These are phyloP conservation scores for Sporothrix schenckii DNA, from an alignment of 2,329 filamentous ascomycete species.

Conservation along the genomic window DNA sequence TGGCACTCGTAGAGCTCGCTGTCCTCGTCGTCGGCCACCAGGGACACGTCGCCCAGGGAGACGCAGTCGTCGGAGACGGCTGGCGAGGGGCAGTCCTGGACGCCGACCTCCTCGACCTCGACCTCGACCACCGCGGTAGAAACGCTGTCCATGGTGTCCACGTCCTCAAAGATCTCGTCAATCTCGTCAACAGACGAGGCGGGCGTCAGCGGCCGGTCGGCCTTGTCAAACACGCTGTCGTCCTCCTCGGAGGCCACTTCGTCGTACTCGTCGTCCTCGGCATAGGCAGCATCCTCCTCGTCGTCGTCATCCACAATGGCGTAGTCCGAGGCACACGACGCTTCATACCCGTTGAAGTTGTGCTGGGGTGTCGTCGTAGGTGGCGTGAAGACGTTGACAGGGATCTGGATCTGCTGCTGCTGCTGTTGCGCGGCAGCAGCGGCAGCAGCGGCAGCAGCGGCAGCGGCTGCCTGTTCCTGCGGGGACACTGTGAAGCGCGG, in stretches of 20 bases:
- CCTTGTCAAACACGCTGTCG: slow-evolving; percentile 47
- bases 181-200: slow-evolving; percentile 41
- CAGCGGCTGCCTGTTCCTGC: slow-evolving; percentile 39
- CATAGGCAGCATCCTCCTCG: slow-evolving; percentile 45
- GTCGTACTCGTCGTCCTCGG: slow-evolving; percentile 25
- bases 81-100: slow-evolving; percentile 36
- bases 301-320: slow-evolving; percentile 35
- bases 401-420: too few relatives aligned
- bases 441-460: slow-evolving; percentile 43
- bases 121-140: slow-evolving; percentile 41
- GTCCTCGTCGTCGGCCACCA: slow-evolving; percentile 36
- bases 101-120: neutral
- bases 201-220: slow-evolving; percentile 50
- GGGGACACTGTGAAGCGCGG: slow-evolving; percentile 63
- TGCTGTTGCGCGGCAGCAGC: too few relatives aligned
- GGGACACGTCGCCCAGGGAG: slow-evolving; percentile 33
- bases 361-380: neutral
- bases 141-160: slow-evolving; percentile 37
- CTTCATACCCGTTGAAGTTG: too few relatives aligned
- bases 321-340: slow-evolving; percentile 23
- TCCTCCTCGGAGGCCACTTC: slow-evolving; percentile 40
- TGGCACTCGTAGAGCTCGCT: slow-evolving; percentile 53
- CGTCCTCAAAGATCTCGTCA: neutral
- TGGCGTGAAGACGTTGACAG: neutral
- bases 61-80: slow-evolving; percentile 29